A percentile compares a stretch with the other conserved stretches of the same genome.
phyloP scores from a whole-genome alignment of 2,329 filamentous ascomycete species.

The Aspergillus sergii region DNA sequence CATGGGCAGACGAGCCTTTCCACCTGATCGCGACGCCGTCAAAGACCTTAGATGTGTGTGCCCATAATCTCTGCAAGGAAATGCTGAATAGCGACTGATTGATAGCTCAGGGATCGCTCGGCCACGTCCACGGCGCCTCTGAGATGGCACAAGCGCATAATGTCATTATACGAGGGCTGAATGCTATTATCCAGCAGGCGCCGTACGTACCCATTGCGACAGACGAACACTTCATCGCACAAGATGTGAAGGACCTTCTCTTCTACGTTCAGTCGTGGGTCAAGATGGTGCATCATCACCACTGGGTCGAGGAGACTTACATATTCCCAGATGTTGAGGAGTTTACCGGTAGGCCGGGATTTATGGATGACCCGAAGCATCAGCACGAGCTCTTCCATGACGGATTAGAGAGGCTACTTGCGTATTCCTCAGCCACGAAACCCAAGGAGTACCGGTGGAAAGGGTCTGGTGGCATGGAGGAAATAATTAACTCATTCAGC shows the following conservation, averaged over 20 bases:
- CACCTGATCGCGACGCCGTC: background rate
- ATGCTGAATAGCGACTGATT: background rate
- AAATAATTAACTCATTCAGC: background rate
- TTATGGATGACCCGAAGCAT: background rate
- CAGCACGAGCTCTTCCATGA: background rate
- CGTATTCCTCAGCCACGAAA: background rate
- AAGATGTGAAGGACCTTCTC: background rate
- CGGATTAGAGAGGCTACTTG: background rate
- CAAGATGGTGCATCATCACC: background rate
- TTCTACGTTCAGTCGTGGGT: background rate
- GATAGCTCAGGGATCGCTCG: background rate
- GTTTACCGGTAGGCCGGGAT: background rate
- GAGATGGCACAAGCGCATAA: background rate
- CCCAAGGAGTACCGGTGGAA: background rate
- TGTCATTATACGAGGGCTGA: background rate
- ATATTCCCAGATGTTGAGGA: background rate
- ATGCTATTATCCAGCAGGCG: background rate
- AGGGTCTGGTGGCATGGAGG: background rate
- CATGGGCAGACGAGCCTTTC: background rate
- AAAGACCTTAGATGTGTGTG: background rate
- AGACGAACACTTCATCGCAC: background rate
- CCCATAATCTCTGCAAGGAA: background rate
- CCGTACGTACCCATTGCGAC: background rate
- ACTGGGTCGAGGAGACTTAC: background rate
- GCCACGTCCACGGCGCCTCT: background rate